Percentiles rank a stretch among this genome's conserved stretches.
Evolutionary conservation across 345 rosid species (phyloP).

Genomic region (Barbarea vulgaris): DNA sequence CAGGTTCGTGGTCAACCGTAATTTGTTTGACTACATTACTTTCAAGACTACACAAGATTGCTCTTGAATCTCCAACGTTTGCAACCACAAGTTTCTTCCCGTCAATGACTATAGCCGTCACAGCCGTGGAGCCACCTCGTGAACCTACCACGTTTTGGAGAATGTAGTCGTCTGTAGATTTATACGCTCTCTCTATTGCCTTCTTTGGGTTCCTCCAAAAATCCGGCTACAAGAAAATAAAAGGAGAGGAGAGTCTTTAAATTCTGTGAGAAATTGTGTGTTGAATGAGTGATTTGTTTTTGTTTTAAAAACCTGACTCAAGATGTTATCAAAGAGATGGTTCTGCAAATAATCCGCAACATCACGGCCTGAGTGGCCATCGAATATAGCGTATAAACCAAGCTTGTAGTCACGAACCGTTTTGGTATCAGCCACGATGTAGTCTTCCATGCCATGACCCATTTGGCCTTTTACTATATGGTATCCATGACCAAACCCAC

Average conservation of each 20-base stretch:
- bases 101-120: constrained; percentile 52
- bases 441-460: constrained; percentile 64
- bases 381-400: constrained; percentile 58
- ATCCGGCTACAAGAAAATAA: constrained; percentile 41
- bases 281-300: not conserved
- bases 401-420: constrained; percentile 42
- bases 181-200: constrained; percentile 50
- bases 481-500: constrained; percentile 46
- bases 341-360: constrained; percentile 54
- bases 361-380: constrained; percentile 54
- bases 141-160: constrained; percentile 41
- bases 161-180: constrained; percentile 47
- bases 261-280: not conserved
- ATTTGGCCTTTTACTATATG: constrained; percentile 54
- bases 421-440: constrained; percentile 49
- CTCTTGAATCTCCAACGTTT: constrained; percentile 59
- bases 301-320: constrained; percentile 43
- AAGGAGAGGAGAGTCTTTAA: not conserved
- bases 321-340: constrained; percentile 52
- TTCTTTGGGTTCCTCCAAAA: constrained; percentile 44
- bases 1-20: constrained; percentile 53
- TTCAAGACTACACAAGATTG: constrained; percentile 41
- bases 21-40: constrained; percentile 43
- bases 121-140: constrained; percentile 58
- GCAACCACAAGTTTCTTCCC: constrained; percentile 51